phyloP scores from a whole-genome alignment of 176 grass and related monocot genomes.

The Eragrostis nindensis region DNA sequence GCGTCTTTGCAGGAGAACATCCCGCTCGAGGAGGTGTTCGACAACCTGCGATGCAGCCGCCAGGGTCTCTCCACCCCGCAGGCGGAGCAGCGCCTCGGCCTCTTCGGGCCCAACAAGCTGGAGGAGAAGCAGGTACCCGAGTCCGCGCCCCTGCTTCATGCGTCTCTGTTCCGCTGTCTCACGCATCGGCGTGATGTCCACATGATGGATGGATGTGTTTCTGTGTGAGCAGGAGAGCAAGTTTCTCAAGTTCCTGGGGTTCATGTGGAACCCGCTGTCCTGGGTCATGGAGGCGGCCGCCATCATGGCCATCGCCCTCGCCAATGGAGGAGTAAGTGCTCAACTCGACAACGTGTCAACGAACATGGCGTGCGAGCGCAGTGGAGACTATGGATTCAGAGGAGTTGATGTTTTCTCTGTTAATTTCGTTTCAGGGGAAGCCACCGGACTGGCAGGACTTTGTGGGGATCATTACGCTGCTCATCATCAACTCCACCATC shows the following conservation, averaged over 20 bases:
- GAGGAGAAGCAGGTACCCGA: slow-evolving; percentile 79
- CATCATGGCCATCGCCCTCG: slow-evolving; percentile 87
- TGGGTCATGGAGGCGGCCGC: slow-evolving; percentile 96
- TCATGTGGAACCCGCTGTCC: slow-evolving; percentile 92
- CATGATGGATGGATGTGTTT: background rate
- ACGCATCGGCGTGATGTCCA: background rate
- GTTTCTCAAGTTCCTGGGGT: slow-evolving; percentile 82
- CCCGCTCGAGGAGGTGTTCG: slow-evolving; percentile 88
- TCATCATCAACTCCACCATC: slow-evolving; percentile 91
- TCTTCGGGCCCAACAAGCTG: slow-evolving; percentile 89
- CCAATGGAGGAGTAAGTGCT: slow-evolving; percentile 74
- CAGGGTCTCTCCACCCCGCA: slow-evolving; percentile 70
- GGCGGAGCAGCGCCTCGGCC: slow-evolving; percentile 65
- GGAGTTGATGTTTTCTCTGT: slow-evolving; percentile 6
- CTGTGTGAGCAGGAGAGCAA: slow-evolving; percentile 71
- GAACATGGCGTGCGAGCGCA: background rate
- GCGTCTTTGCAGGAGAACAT: slow-evolving; percentile 68
- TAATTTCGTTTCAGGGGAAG: slow-evolving; percentile 59
- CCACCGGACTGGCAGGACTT: slow-evolving; percentile 94
- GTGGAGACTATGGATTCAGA: background rate
- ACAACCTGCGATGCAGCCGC: slow-evolving; percentile 71
- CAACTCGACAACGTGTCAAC: background rate
- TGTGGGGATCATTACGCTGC: slow-evolving; percentile 82
- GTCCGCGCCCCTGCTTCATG: background rate
- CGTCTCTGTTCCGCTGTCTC: background rate